Conservation (phyloP, 2,329 filamentous ascomycete genomes). For the Fusarium metavorans region DNA sequence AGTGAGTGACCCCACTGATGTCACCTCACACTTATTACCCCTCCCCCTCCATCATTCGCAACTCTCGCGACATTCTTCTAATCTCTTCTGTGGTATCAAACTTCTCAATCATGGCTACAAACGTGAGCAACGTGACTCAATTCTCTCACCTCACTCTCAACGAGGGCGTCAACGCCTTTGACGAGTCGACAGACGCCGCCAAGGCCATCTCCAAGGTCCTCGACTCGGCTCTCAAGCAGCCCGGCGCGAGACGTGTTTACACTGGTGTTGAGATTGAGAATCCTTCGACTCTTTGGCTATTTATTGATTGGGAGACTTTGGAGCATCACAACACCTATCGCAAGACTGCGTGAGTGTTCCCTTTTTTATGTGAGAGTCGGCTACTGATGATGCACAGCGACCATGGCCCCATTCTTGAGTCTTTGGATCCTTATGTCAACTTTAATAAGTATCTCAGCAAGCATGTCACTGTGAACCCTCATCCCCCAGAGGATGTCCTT, state of each 20-base stretch:
- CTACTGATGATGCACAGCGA: slow-evolving; percentile 4
- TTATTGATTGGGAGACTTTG: slow-evolving; percentile 43
- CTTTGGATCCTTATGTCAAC: slow-evolving; percentile 29
- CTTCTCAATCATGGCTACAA: slow-evolving; percentile 24
- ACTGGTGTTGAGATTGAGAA: slow-evolving; percentile 42
- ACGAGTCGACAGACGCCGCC: slow-evolving; percentile 19
- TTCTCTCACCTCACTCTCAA: slow-evolving; percentile 38
- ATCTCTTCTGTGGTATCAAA: neutral
- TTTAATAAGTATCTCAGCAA: slow-evolving; percentile 34
- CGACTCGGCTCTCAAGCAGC: slow-evolving; percentile 36
- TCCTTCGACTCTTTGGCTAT: slow-evolving; percentile 39
- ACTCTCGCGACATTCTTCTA: neutral
- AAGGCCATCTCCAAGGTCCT: slow-evolving; percentile 31
- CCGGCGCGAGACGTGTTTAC: slow-evolving; percentile 39
- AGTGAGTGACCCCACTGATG: slow-evolving; percentile 14
- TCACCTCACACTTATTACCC: slow-evolving; percentile 24
- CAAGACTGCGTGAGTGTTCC: slow-evolving; percentile 26
- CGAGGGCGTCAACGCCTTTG: slow-evolving; percentile 27
- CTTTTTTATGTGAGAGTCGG: rapidly evolving
- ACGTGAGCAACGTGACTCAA: slow-evolving; percentile 38
- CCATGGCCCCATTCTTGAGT: slow-evolving; percentile 29
- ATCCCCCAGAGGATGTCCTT: slow-evolving; percentile 39
- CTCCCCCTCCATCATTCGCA: slow-evolving; percentile 6
- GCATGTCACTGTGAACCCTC: slow-evolving; percentile 38
- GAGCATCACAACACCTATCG: slow-evolving; percentile 36